Percentiles rank a stretch among this genome's conserved stretches.
These are phyloP conservation scores for Bipolaris gigantea DNA, from an alignment of 2,329 filamentous ascomycete genomes.

Conservation along the genomic window DNA sequence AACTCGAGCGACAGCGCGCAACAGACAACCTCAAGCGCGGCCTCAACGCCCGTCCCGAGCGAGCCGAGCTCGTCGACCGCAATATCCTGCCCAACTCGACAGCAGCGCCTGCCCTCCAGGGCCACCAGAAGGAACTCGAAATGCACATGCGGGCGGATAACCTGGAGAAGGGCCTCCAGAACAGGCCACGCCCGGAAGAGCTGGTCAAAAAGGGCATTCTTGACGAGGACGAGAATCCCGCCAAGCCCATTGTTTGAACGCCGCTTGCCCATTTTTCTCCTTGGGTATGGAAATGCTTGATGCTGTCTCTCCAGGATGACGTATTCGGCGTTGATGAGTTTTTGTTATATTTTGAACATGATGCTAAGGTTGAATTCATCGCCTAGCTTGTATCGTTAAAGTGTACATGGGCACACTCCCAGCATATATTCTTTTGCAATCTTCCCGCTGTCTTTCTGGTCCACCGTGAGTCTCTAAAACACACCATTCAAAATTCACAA, in stretches of 20 bases:
- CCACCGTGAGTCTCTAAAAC: not conserved
- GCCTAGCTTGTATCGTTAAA: slow-evolving; percentile 6
- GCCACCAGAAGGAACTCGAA: slow-evolving; percentile 80
- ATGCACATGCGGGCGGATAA: slow-evolving; percentile 85
- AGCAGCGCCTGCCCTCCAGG: slow-evolving; percentile 77
- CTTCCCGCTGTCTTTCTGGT: not conserved
- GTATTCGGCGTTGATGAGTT: slow-evolving; percentile 3
- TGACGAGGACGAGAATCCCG: slow-evolving; percentile 45
- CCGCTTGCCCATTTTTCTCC: not conserved
- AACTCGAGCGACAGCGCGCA: slow-evolving; percentile 66
- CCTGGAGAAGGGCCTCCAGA: slow-evolving; percentile 82
- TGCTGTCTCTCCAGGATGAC: not conserved
- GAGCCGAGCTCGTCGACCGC: slow-evolving; percentile 76
- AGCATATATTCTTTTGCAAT: not conserved
- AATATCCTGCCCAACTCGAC: slow-evolving; percentile 83
- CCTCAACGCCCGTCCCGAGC: slow-evolving; percentile 65
- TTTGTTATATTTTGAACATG: slow-evolving; percentile 2
- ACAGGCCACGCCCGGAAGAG: slow-evolving; percentile 74
- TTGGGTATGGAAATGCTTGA: not conserved
- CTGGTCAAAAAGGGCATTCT: slow-evolving; percentile 80
- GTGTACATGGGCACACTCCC: slow-evolving; percentile 2
- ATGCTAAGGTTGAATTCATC: not conserved
- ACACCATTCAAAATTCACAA: not conserved
- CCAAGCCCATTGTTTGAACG: slow-evolving; percentile 28
- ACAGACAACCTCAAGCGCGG: slow-evolving; percentile 67